Evolutionary conservation across 345 rosid genomes (phyloP).

Genomic region (Eucalyptus cloeziana): DNA sequence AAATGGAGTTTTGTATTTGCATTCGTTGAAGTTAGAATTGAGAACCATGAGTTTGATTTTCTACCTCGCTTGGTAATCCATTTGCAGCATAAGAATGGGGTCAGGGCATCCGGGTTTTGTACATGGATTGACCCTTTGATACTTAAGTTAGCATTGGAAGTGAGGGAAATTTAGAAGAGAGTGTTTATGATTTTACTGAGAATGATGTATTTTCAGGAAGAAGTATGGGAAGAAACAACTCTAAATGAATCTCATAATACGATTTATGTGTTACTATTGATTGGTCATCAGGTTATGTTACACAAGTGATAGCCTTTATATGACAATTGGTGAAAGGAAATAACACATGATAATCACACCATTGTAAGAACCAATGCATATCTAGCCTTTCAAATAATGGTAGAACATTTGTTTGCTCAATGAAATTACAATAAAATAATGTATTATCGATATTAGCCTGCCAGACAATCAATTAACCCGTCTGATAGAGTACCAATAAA

Average conservation of each 20-base stretch:
- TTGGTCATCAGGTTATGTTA: background rate
- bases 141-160: background rate
- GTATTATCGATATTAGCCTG: background rate
- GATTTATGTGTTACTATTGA: background rate
- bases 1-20: accelerated
- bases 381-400: background rate
- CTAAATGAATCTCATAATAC: background rate
- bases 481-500: accelerated
- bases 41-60: background rate
- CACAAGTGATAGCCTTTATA: background rate
- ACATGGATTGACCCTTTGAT: background rate
- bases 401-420: background rate
- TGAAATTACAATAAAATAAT: background rate
- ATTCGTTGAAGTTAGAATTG: background rate
- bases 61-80: background rate
- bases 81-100: background rate
- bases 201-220: background rate
- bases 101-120: background rate
- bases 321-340: background rate
- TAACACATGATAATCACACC: background rate
- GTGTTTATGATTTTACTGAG: background rate
- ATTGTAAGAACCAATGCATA: background rate
- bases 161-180: background rate
- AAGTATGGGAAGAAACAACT: background rate
- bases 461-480: accelerated